Conservation (phyloP, 495 filamentous ascomycete genomes). For the Clavariopsis aquatica region DNA sequence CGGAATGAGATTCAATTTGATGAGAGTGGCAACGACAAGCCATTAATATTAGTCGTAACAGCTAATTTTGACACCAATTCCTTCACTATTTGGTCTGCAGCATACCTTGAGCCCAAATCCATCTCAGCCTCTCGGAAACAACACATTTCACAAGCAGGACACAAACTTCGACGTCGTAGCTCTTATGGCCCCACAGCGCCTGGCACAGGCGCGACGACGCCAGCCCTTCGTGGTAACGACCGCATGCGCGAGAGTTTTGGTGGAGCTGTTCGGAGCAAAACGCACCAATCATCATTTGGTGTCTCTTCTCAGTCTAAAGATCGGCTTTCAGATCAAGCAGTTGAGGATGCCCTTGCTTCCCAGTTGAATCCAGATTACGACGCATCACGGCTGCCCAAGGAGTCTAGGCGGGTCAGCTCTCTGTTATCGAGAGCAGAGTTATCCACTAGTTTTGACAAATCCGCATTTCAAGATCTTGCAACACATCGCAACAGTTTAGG, state of each 20-base stretch:
- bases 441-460: constrained; percentile 71
- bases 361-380: constrained; percentile 79
- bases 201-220: constrained; percentile 79
- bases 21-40: constrained; percentile 37
- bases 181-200: constrained; percentile 66
- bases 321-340: constrained; percentile 37
- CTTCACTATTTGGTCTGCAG: constrained; percentile 77
- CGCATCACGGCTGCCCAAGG: constrained; percentile 64
- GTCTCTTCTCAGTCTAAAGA: constrained; percentile 20
- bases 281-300: constrained; percentile 30
- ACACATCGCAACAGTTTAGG: constrained; percentile 53
- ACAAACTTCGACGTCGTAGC: constrained; percentile 72
- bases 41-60: constrained; percentile 78
- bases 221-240: constrained; percentile 55
- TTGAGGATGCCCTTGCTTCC: constrained; percentile 64
- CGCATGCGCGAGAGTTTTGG: constrained; percentile 61
- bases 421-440: constrained; percentile 88
- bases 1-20: constrained; percentile 52
- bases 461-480: constrained; percentile 70
- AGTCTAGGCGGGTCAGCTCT: constrained; percentile 87
- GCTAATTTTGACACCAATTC: constrained; percentile 68
- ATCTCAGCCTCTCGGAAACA: constrained; percentile 55
- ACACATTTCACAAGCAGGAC: constrained; percentile 54
- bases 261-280: constrained; percentile 39
- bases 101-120: constrained; percentile 61